Base-by-base conservation (phyloP, 345 rosid species). In the Laguncularia racemosa region DNA sequence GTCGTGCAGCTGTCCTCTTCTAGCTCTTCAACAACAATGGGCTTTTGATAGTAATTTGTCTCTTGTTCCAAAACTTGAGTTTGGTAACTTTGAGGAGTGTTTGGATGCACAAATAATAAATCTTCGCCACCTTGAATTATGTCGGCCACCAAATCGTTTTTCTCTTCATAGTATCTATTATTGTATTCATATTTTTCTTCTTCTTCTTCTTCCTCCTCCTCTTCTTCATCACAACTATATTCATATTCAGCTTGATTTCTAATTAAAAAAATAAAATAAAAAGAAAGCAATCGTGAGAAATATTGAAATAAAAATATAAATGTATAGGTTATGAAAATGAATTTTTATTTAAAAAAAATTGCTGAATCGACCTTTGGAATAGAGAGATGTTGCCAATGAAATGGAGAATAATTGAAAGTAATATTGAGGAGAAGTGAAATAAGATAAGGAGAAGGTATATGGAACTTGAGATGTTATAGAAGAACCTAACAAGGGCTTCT, bases 401-500 rank as follows among this genome's bases (percentile, higher is more conserved):
- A 84, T 75, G 66, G 57, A 87, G 51, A 71, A 89, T 50, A 17
- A 65, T 69, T 67, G 73, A 70, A 23, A 93, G 86, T 43, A 82
- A 62, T 60, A 69, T 69, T 61, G 84, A 80, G 67, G 86, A 84
- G 76, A 77, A 72, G 74, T 81, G 67, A 73, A 80, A 76, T 73
- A 81, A 74, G 76, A 93, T 71, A 58, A 89, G 77, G 75, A 89
- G 76, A 50, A 86, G 84, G 46, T 81, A 67, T 65, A 65, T 80
- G 68, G 78, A 79, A 78, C 74, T 73, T 43, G 97, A 89, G 79
- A 82, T 61, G 75, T 76, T 78, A 76, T 81, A 73, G 88, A 83
- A 93, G 67, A 89, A 67, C 61, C 81, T 78, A 68, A 60, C 70
- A 47, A 89, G 82, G 71, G 82, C 79, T 85, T 93, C 88, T 71